phyloP scores from a whole-genome alignment of 1,284 basidiomycete species.

The Cutaneotrichosporon cavernicola region DNA sequence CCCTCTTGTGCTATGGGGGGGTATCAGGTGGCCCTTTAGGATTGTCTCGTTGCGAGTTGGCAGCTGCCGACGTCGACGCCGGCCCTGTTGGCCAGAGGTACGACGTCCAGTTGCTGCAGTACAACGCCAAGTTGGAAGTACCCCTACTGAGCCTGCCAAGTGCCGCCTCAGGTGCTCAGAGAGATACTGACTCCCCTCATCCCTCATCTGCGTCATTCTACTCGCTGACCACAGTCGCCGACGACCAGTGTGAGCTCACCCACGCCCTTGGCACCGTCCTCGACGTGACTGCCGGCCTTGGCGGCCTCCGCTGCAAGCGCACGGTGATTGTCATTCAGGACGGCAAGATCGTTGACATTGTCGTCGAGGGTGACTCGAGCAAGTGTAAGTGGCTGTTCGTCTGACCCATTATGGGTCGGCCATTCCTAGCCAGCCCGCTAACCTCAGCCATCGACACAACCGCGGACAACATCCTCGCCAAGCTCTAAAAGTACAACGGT shows the following conservation, averaged over 20 bases:
- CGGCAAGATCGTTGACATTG: conserved; percentile 59
- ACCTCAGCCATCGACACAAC: conserved; percentile 59
- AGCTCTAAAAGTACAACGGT: conserved; percentile 44
- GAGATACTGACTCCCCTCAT: no score
- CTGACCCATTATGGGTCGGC: no score
- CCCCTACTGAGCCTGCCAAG: no score
- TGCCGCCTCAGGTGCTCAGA: no score
- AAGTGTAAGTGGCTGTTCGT: conserved; percentile 45
- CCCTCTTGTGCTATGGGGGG: no score
- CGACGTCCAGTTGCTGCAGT: no score
- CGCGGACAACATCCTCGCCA: conserved; percentile 62
- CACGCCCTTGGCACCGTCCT: conserved; percentile 64
- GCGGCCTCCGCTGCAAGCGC: conserved; percentile 67
- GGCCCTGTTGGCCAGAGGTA: no score
- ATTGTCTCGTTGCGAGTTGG: no score
- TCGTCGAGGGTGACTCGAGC: conserved; percentile 62
- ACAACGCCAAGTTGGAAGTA: no score
- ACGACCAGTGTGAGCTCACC: conserved; percentile 64
- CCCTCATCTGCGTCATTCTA: no score
- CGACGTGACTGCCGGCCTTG: conserved; percentile 64
- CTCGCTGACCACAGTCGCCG: conserved; percentile 56
- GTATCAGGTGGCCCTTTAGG: background rate
- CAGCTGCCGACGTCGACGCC: no score
- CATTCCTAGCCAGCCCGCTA: background rate
- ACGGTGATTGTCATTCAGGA: conserved; percentile 54